A percentile compares a stretch with the other conserved stretches of the same genome.
Evolutionary conservation across 768 basidiomycete species (phyloP).

Genomic region (Mycena galericulata): DNA sequence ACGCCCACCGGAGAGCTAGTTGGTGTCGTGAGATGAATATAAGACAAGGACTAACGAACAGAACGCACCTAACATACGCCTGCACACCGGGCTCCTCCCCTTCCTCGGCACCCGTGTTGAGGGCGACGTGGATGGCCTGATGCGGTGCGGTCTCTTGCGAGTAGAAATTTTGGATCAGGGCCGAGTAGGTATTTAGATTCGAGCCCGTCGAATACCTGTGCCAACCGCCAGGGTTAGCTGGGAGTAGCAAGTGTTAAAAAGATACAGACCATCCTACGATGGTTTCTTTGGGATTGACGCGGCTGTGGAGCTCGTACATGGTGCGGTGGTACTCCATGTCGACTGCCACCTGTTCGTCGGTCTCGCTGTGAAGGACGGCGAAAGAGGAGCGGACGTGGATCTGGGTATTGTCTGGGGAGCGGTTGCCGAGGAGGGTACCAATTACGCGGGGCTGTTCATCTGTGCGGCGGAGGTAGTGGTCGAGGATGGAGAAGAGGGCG

Average conservation of each 20-base stretch:
- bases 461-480: slow-evolving; percentile 93
- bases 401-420: slow-evolving; percentile 63
- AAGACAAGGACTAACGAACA: slow-evolving; percentile 5
- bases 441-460: slow-evolving; percentile 90
- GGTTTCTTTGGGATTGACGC: slow-evolving; percentile 85
- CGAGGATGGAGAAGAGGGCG: slow-evolving; percentile 94
- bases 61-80: slow-evolving; percentile 86
- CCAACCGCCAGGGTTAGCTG: not conserved
- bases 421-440: slow-evolving; percentile 91
- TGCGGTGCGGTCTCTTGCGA: slow-evolving; percentile 90
- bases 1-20: slow-evolving; percentile 89
- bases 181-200: slow-evolving; percentile 92
- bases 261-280: slow-evolving; percentile 92
- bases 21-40: slow-evolving; percentile 24
- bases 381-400: slow-evolving; percentile 89
- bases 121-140: slow-evolving; percentile 90
- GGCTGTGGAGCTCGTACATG: slow-evolving; percentile 92
- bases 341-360: slow-evolving; percentile 92
- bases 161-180: slow-evolving; percentile 98
- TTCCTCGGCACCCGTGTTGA: slow-evolving; percentile 86
- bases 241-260: not conserved
- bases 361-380: slow-evolving; percentile 93
- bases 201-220: slow-evolving; percentile 95
- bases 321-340: slow-evolving; percentile 96
- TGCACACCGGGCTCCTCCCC: slow-evolving; percentile 78